Evolutionary conservation across 2,329 filamentous ascomycete species (phyloP), one percentile per base, ranked within the genome.

Genomic region (Zarea fungicola): DNA sequence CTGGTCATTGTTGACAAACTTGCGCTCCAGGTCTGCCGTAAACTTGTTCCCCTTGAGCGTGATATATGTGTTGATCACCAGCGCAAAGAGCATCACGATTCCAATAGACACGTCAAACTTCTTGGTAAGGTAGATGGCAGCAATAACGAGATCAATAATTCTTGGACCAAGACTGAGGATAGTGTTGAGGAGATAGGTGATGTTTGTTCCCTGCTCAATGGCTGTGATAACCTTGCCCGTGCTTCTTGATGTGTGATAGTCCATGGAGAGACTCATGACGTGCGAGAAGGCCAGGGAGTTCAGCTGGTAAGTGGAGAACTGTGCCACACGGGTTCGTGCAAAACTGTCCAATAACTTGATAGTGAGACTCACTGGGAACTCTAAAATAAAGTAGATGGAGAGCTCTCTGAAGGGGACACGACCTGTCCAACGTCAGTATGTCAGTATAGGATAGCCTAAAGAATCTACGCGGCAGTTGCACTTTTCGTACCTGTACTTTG

Each of bases 171-270:
- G 68, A 53, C 85, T 82, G 9, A 80, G 64, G 19, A 81, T 62
- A 43, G 75, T 75, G 42, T 84, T 75, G 11, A 85, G 65, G 11
- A 86, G 63, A 36, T 75, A 67, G 48, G 77, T 75, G 21, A 86
- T 66, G 13, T 79, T 74, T 22, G 74, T 70, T 2, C 80, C 83
- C 56, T 83, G 80, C 49, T 75, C 71, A n/a, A 86, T 75, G 10
- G 80, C 76, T 51, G 78, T 76, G 56, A 79, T 76, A 1, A 86
- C 68, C 51, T 83, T 77, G 3, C 78, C 81, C 2, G 79, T 81
- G 45, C 76, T 74, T 58, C 83, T 84, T 44, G 74, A 73, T 36
- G 78, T 78, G 61, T 87, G 83, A 50, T 85, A 87, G 55, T 86
- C 81, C 66, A 83, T 83, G 0, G 81, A 84, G 5, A 87, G 71